Percentiles rank a stretch among this genome's conserved stretches.
Conservation (phyloP, 2,329 filamentous ascomycete species). For the Trichoderma aggressivum region DNA sequence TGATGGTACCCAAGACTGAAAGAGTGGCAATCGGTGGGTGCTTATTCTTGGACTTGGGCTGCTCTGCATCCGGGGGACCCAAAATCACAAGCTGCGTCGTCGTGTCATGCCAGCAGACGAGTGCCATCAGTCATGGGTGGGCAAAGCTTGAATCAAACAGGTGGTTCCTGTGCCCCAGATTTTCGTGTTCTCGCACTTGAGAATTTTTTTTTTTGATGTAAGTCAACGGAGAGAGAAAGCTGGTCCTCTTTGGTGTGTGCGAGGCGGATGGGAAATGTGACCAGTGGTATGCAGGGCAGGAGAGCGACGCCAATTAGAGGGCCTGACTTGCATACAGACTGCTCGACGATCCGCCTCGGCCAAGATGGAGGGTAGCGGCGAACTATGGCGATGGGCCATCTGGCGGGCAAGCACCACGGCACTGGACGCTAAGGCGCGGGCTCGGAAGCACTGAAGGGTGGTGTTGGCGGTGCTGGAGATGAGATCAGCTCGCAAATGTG, state of each 20-base stretch:
- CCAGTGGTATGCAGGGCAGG: slow-evolving; percentile 16
- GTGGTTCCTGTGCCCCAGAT: not conserved
- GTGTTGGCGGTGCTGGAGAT: not conserved
- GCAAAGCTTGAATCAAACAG: not conserved
- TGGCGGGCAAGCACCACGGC: not conserved
- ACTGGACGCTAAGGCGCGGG: not conserved
- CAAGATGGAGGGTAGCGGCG: not conserved
- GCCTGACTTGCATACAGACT: slow-evolving; percentile 11
- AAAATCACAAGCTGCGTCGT: not conserved
- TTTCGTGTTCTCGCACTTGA: not conserved
- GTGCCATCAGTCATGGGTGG: not conserved
- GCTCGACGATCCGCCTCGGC: not conserved
- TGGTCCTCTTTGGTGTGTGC: not conserved
- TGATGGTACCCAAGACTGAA: not conserved
- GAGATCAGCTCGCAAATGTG: not conserved
- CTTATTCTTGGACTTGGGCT: slow-evolving; percentile 6
- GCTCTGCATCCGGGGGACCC: slow-evolving; percentile 8
- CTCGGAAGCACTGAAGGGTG: not conserved
- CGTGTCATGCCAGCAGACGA: not conserved
- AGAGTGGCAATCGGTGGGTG: not conserved
- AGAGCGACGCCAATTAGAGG: not conserved
- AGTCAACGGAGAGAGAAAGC: not conserved
- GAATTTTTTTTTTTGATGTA: not conserved
- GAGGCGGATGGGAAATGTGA: not conserved
- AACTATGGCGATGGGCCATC: slow-evolving; percentile 6